Percentiles rank a stretch among this genome's conserved stretches.
phyloP scores from a whole-genome alignment of 495 filamentous ascomycete genomes.

The Penicillium waksmanii region DNA sequence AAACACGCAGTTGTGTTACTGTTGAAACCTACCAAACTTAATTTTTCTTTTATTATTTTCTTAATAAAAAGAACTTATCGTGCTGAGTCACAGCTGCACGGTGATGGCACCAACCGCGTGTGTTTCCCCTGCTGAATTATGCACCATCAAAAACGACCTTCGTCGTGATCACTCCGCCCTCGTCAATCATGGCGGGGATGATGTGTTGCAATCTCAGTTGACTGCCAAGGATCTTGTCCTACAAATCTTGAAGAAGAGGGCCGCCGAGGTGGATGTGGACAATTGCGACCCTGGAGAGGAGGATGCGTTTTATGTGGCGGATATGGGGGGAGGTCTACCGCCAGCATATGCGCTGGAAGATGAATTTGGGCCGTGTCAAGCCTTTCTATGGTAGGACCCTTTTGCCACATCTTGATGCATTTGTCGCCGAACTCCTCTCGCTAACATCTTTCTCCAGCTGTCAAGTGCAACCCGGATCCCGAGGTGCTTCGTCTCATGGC shows the following conservation, averaged over 20 bases:
- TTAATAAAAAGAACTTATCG: constrained; percentile 5
- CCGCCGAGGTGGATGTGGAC: constrained; percentile 81
- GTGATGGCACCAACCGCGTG: constrained; percentile 78
- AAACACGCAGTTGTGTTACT: constrained; percentile 49
- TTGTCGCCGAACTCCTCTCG: background rate
- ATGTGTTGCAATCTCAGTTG: constrained; percentile 51
- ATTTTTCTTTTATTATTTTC: constrained; percentile 22
- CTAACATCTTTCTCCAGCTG: constrained; percentile 57
- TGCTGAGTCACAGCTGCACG: constrained; percentile 45
- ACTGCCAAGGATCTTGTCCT: constrained; percentile 66
- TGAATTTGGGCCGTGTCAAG: constrained; percentile 88
- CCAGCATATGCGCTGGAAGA: constrained; percentile 97
- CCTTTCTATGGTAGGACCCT: constrained; percentile 85
- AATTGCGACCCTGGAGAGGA: constrained; percentile 86
- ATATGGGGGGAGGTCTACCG: constrained; percentile 98
- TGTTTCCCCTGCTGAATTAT: constrained; percentile 54
- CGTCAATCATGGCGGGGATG: constrained; percentile 44
- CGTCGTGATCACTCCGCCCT: constrained; percentile 31
- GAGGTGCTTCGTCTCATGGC: constrained; percentile 87
- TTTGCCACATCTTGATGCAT: background rate
- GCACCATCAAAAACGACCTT: constrained; percentile 42
- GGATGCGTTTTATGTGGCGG: constrained; percentile 96
- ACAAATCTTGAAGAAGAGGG: constrained; percentile 77
- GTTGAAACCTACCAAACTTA: constrained; percentile 9
- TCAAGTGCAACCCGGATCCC: constrained; percentile 97